phyloP scores from a whole-genome alignment of 371 early-diverging fungal genomes.

The Dinochytrium kinnereticum region DNA sequence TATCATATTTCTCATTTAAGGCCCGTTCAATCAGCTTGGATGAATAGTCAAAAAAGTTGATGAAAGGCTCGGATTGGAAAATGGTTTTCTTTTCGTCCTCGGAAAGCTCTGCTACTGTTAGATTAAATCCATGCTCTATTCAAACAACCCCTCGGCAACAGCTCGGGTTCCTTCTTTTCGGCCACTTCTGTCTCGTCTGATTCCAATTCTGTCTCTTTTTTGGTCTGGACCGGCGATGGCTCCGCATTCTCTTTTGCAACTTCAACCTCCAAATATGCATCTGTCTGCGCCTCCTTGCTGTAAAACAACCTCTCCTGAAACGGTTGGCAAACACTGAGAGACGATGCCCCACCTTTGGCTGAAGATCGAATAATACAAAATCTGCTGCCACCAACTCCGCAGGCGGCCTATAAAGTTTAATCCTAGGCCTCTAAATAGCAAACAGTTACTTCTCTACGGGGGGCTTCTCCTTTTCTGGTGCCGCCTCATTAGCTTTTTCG shows the following conservation, averaged over 20 bases:
- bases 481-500: neutral
- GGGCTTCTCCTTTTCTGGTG: neutral
- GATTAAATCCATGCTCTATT: neutral
- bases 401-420: conserved; percentile 30
- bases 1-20: conserved; percentile 87
- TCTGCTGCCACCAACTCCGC: conserved; percentile 70
- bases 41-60: conserved; percentile 84
- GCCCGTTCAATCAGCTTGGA: conserved; percentile 90
- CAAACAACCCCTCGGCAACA: neutral
- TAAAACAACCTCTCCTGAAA: conserved; percentile 83
- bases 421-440: neutral
- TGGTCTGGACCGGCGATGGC: conserved; percentile 56
- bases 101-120: conserved; percentile 38
- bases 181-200: neutral
- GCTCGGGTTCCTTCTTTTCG: conserved; percentile 4
- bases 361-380: conserved; percentile 78
- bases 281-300: conserved; percentile 88
- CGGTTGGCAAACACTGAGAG: neutral
- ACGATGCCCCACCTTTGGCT: conserved; percentile 68
- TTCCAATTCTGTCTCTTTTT: conserved; percentile 21
- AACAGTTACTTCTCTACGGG: neutral
- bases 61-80: conserved; percentile 74
- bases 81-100: conserved; percentile 81
- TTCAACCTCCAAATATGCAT: conserved; percentile 46
- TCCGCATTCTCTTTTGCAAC: conserved; percentile 41